Conservation (phyloP, 1,284 basidiomycete genomes). For the Fomitiporia mediterranea region DNA sequence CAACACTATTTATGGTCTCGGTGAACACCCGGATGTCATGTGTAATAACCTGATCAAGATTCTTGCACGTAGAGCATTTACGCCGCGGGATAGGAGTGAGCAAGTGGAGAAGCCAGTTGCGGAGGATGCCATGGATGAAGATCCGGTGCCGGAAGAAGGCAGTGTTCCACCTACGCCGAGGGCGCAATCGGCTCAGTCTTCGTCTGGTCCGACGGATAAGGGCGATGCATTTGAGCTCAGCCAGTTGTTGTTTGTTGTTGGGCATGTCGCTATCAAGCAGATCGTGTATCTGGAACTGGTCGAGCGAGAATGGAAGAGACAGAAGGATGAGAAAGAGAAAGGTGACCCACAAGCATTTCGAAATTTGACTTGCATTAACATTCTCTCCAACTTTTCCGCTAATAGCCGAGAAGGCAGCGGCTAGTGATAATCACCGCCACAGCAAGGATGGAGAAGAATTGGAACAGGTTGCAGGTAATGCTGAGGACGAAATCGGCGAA, state of each 20-base stretch:
- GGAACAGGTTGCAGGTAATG: slow-evolving; percentile 95
- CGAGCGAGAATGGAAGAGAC: slow-evolving; percentile 95
- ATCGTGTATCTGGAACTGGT: slow-evolving; percentile 95
- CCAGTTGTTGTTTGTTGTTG: slow-evolving; percentile 91
- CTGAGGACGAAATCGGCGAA: slow-evolving; percentile 98
- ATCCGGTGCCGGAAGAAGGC: slow-evolving; percentile 28
- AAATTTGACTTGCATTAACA: slow-evolving; percentile 1
- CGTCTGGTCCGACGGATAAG: slow-evolving; percentile 38
- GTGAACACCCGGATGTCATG: slow-evolving; percentile 87
- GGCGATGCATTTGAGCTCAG: slow-evolving; percentile 84
- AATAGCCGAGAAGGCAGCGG: slow-evolving; percentile 51
- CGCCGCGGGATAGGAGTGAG: slow-evolving; percentile 15
- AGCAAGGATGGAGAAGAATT: slow-evolving; percentile 83
- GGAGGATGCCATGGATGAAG: slow-evolving; percentile 53
- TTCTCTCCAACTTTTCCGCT: slow-evolving; percentile 11
- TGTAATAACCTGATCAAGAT: slow-evolving; percentile 82
- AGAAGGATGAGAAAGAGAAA: slow-evolving; percentile 85
- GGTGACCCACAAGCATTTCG: slow-evolving; percentile 43
- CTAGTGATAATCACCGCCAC: slow-evolving; percentile 31
- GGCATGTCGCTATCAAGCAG: slow-evolving; percentile 96
- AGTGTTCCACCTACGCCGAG: slow-evolving; percentile 16
- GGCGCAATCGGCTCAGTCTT: slow-evolving; percentile 19
- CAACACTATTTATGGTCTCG: slow-evolving; percentile 93
- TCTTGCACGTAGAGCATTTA: slow-evolving; percentile 72
- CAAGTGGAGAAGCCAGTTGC: slow-evolving; percentile 23